phyloP scores from a whole-genome alignment of 2,329 filamentous ascomycete species.

The Fusarium luffae region DNA sequence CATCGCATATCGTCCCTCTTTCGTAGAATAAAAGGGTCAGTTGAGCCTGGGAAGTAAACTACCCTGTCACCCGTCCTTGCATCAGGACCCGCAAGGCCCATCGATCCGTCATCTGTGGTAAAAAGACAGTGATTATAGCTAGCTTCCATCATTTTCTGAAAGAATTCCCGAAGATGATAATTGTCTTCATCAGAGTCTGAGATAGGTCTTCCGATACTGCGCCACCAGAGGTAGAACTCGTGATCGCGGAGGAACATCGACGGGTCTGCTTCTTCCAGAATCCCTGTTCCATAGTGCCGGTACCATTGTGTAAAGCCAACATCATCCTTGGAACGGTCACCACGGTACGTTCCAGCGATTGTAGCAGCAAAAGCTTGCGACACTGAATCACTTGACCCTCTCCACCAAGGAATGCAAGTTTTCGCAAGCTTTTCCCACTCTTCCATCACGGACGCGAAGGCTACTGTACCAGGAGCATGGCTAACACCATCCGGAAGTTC shows the following conservation, averaged over 20 bases:
- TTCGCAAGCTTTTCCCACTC: slow-evolving; percentile 2
- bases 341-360: background rate
- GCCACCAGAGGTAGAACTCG: slow-evolving; percentile 27
- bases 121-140: slow-evolving; percentile 20
- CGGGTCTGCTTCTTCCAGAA: background rate
- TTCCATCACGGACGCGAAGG: background rate
- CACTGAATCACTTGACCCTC: background rate
- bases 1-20: background rate
- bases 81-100: slow-evolving; percentile 6
- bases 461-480: background rate
- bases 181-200: background rate
- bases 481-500: background rate
- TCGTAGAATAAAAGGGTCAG: slow-evolving; percentile 1
- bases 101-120: slow-evolving; percentile 5
- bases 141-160: background rate
- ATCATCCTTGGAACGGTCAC: fast-evolving
- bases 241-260: slow-evolving; percentile 2
- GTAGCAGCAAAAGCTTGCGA: background rate
- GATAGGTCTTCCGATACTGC: fast-evolving
- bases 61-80: background rate
- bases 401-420: background rate
- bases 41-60: slow-evolving; percentile 10
- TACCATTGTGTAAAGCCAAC: slow-evolving; percentile 15
- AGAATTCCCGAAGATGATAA: background rate
- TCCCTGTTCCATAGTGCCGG: slow-evolving; percentile 9